Conservation (phyloP, 73 alveolate genomes). For the Symbiodinium natans region DNA sequence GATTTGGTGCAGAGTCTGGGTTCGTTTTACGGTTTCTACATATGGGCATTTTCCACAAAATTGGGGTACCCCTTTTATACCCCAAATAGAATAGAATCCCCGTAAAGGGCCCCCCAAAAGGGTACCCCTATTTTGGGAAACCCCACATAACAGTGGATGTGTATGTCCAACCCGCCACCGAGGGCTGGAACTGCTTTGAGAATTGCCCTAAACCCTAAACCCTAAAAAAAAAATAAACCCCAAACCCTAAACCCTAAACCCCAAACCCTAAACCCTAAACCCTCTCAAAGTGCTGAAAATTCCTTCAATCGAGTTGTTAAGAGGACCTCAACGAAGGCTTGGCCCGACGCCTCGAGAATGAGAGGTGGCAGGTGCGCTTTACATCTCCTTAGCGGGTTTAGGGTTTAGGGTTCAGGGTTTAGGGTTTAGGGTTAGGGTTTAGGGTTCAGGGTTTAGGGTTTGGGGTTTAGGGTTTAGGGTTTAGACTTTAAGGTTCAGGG, state of each 20-base stretch:
- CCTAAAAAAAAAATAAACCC: background rate
- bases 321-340: background rate
- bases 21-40: no score
- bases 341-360: background rate
- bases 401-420: background rate
- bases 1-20: no score
- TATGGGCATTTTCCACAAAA: no score
- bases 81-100: no score
- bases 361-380: constrained; percentile 1
- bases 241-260: background rate
- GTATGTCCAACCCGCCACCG: no score
- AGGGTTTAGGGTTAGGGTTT: background rate
- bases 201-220: no score
- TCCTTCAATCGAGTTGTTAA: background rate
- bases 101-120: no score
- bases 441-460: background rate
- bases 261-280: background rate
- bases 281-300: background rate
- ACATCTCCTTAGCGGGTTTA: background rate
- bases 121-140: no score
- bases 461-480: background rate
- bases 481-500: background rate
- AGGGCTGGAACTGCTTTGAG: no score
- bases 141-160: no score
- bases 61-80: no score